Percentiles rank a stretch among this genome's conserved stretches.
Conservation (phyloP, 768 basidiomycete genomes). For the Lactarius hengduanensis region DNA sequence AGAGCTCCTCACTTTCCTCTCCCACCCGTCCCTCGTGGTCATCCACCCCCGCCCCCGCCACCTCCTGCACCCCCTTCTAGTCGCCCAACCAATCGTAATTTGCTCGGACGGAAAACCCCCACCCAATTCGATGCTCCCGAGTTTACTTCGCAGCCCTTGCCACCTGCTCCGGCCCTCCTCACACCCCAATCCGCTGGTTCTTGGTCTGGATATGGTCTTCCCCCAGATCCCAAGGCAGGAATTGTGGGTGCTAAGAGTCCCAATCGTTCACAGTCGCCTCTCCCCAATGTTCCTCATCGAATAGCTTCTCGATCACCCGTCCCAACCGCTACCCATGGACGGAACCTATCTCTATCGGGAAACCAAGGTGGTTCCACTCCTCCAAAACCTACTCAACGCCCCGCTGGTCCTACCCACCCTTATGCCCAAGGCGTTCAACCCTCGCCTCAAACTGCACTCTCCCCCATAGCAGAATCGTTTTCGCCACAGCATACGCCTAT, state of each 20-base stretch:
- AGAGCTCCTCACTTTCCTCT: slow-evolving; percentile 61
- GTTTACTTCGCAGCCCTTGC: slow-evolving; percentile 38
- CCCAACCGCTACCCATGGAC: slow-evolving; percentile 42
- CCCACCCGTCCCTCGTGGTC: slow-evolving; percentile 65
- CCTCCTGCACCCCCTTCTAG: slow-evolving; percentile 37
- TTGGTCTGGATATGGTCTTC: slow-evolving; percentile 48
- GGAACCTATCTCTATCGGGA: slow-evolving; percentile 52
- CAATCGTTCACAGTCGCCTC: slow-evolving; percentile 37
- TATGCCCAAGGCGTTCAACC: slow-evolving; percentile 65
- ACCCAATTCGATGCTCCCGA: slow-evolving; percentile 51
- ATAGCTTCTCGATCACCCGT: slow-evolving; percentile 36
- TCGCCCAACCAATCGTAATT: slow-evolving; percentile 32
- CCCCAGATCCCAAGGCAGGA: slow-evolving; percentile 59
- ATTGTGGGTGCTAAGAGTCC: slow-evolving; percentile 41
- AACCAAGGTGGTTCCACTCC: slow-evolving; percentile 19
- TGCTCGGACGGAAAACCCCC: slow-evolving; percentile 51
- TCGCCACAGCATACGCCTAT: slow-evolving; percentile 34
- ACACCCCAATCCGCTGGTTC: slow-evolving; percentile 30
- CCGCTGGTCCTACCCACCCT: slow-evolving; percentile 43
- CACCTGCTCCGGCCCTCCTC: slow-evolving; percentile 37
- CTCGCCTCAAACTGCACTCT: slow-evolving; percentile 43
- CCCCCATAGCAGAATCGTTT: slow-evolving; percentile 73
- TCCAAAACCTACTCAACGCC: slow-evolving; percentile 40
- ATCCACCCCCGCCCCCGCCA: slow-evolving; percentile 38
- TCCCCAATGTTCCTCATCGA: slow-evolving; percentile 40